Evolutionary conservation across 2,329 filamentous ascomycete species (phyloP).

Genomic region (Clonostachys rhizophaga): DNA sequence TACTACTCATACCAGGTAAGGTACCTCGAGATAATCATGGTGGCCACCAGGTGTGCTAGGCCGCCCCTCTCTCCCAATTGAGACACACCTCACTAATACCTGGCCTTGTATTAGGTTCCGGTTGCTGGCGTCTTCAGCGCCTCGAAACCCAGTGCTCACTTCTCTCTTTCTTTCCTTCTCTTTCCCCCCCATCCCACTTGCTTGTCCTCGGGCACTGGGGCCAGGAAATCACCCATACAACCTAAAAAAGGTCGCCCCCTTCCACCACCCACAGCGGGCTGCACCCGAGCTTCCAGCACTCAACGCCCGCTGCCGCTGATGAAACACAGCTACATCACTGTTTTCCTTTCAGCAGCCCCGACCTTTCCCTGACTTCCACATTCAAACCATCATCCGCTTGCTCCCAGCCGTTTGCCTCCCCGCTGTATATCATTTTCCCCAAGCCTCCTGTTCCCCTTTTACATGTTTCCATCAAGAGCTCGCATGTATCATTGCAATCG

Average conservation of each 20-base stretch:
- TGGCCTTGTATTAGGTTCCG: neutral
- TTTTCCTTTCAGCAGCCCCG: neutral
- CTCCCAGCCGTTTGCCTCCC: too few relatives aligned
- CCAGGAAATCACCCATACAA: too few relatives aligned
- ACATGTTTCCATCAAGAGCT: conserved; percentile 39
- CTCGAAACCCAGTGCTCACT: neutral
- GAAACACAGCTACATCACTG: neutral
- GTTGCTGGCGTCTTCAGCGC: neutral
- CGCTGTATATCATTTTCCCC: too few relatives aligned
- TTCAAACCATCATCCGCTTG: neutral
- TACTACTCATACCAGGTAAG: too few relatives aligned
- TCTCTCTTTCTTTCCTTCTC: neutral
- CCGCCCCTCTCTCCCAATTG: neutral
- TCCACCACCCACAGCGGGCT: too few relatives aligned
- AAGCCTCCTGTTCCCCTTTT: conserved; percentile 18
- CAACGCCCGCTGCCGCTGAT: too few relatives aligned
- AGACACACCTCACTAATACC: neutral
- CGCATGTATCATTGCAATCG: conserved; percentile 28
- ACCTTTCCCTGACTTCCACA: neutral
- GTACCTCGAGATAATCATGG: too few relatives aligned
- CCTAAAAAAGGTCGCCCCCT: too few relatives aligned
- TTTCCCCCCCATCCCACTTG: neutral
- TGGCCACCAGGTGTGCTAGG: neutral
- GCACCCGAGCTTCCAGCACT: too few relatives aligned
- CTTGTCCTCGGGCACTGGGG: neutral